phyloP scores from a whole-genome alignment of 1,139 yeast genomes.

The Hanseniaspora sp. region DNA sequence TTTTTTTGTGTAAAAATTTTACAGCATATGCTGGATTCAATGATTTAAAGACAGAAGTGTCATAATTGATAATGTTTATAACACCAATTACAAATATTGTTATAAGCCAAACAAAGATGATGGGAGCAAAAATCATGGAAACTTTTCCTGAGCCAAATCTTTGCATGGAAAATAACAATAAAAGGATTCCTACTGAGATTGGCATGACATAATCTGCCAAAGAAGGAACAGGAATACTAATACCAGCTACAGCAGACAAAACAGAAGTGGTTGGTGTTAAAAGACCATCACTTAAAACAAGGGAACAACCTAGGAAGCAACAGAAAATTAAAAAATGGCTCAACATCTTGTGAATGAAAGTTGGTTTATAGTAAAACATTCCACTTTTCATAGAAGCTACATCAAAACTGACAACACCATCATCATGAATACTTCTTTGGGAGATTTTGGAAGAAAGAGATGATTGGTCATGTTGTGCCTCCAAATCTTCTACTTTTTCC shows the following conservation, averaged over 20 bases:
- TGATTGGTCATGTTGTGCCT: neutral
- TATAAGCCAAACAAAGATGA: constrained; percentile 42
- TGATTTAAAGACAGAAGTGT: constrained; percentile 36
- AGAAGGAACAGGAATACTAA: constrained; percentile 15
- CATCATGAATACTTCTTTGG: constrained; percentile 5
- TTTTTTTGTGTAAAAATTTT: constrained; percentile 31
- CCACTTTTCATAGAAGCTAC: neutral
- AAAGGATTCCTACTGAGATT: constrained; percentile 40
- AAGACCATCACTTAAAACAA: constrained; percentile 49
- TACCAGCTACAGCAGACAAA: constrained; percentile 29
- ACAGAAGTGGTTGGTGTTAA: constrained; percentile 55
- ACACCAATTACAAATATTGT: constrained; percentile 39
- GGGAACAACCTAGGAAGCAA: constrained; percentile 45
- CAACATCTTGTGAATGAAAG: neutral
- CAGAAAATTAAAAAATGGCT: neutral
- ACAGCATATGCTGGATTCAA: constrained; percentile 45
- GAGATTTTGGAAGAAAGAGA: neutral
- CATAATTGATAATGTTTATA: constrained; percentile 37
- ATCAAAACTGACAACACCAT: constrained; percentile 3
- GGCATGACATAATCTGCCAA: constrained; percentile 38
- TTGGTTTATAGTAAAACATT: constrained; percentile 1
- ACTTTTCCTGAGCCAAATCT: constrained; percentile 32
- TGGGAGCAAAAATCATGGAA: constrained; percentile 40
- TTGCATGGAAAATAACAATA: constrained; percentile 38
- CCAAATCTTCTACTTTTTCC: neutral